These are phyloP conservation scores for Pilaira anomala DNA, from an alignment of 192 early-diverging fungal species.

Conservation along the genomic window DNA sequence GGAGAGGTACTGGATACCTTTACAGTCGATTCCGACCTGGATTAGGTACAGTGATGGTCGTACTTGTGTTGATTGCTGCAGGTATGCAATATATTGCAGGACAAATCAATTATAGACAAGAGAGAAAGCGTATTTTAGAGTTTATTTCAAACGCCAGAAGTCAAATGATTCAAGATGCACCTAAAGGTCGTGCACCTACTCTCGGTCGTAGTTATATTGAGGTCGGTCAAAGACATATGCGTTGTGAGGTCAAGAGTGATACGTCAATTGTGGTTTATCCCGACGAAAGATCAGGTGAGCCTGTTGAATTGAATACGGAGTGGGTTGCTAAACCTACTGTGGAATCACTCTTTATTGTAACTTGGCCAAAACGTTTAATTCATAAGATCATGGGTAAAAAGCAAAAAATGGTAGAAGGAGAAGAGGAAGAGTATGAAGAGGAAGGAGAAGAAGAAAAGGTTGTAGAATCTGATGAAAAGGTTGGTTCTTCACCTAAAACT, in stretches of 20 bases:
- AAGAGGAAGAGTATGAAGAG: conserved; percentile 14
- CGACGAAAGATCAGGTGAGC: conserved; percentile 18
- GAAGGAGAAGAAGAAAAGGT: conserved; percentile 10
- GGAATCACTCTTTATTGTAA: conserved; percentile 15
- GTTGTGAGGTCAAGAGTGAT: conserved; percentile 36
- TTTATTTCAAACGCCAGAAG: conserved; percentile 29
- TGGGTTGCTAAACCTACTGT: conserved; percentile 23
- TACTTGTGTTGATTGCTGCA: conserved; percentile 51
- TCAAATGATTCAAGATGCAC: conserved; percentile 19
- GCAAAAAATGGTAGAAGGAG: background rate
- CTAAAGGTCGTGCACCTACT: conserved; percentile 32
- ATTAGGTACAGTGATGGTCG: conserved; percentile 52
- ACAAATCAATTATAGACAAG: conserved; percentile 57
- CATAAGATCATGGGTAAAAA: conserved; percentile 10
- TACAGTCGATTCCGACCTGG: conserved; percentile 74
- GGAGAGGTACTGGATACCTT: conserved; percentile 74
- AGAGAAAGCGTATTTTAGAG: conserved; percentile 50
- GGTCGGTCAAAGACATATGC: conserved; percentile 21
- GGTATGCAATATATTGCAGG: conserved; percentile 65
- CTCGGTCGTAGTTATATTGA: conserved; percentile 31
- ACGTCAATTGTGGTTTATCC: conserved; percentile 30
- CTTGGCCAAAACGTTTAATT: conserved; percentile 18
- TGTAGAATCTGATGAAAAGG: background rate
- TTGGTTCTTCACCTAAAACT: background rate
- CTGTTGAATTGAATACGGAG: conserved; percentile 32